Conservation (phyloP, 768 basidiomycete species). For the Phaeolepiota aurea region DNA sequence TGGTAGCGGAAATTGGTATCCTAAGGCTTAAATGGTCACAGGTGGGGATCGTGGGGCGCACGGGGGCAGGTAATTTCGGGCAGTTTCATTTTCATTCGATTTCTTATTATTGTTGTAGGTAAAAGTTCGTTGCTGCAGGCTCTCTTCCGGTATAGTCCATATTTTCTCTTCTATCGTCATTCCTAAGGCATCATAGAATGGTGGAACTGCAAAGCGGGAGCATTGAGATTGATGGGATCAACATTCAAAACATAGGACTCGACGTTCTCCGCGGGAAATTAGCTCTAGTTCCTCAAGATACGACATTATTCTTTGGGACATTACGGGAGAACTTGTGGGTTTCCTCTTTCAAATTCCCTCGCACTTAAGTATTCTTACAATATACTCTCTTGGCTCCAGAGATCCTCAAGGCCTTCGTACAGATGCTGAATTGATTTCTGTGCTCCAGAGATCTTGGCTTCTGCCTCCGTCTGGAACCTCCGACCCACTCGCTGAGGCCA, state of each 20-base stretch:
- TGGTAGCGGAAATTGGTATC: too few species aligned
- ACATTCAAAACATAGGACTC: constrained; percentile 47
- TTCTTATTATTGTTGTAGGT: not conserved
- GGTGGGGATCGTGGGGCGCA: constrained; percentile 10
- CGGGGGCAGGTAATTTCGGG: constrained; percentile 17
- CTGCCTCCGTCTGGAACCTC: constrained; percentile 39
- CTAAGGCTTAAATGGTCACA: not conserved
- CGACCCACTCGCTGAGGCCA: constrained; percentile 44
- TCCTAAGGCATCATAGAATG: constrained; percentile 24
- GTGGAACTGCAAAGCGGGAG: constrained; percentile 51
- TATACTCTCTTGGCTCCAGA: constrained; percentile 15
- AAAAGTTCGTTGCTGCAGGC: constrained; percentile 54
- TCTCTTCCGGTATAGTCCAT: constrained; percentile 34
- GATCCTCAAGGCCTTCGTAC: constrained; percentile 46
- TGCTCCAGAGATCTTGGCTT: constrained; percentile 53
- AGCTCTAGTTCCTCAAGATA: constrained; percentile 65
- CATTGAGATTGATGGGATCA: constrained; percentile 49
- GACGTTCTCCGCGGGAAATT: constrained; percentile 42
- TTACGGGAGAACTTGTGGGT: constrained; percentile 35
- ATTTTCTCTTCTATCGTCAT: not conserved
- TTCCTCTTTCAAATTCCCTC: constrained; percentile 9
- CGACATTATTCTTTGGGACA: constrained; percentile 43
- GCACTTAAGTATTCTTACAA: not conserved
- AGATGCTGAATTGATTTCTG: constrained; percentile 55
- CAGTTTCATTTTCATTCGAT: not conserved